A percentile compares a stretch with the other conserved stretches of the same genome.
Evolutionary conservation across 1,284 basidiomycete genomes (phyloP).

Genomic region (Schizophyllum amplum): DNA sequence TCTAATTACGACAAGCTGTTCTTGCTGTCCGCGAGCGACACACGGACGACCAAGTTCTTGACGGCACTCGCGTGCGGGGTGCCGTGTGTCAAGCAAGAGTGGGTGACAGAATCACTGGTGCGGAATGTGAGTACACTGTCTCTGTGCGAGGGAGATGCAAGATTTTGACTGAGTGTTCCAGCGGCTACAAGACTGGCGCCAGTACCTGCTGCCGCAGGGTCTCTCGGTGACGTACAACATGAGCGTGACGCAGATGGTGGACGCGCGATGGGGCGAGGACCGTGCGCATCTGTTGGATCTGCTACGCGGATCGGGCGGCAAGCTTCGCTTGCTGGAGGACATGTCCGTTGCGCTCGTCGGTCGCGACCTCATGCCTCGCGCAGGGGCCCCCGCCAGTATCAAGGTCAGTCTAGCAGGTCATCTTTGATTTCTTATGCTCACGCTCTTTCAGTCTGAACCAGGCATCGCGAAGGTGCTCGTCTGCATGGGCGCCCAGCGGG

Average conservation of each 20-base stretch:
- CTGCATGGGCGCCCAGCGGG: constrained; percentile 64
- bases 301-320: constrained; percentile 44
- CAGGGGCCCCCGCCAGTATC: not conserved
- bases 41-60: constrained; percentile 72
- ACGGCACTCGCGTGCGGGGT: constrained; percentile 79
- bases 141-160: not conserved
- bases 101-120: constrained; percentile 20
- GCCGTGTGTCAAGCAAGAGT: constrained; percentile 67
- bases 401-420: not conserved
- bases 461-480: constrained; percentile 52
- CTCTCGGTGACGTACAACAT: constrained; percentile 42
- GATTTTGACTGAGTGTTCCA: not conserved
- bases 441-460: constrained; percentile 5
- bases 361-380: constrained; percentile 40
- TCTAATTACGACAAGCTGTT: constrained; percentile 50
- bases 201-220: constrained; percentile 64
- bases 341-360: constrained; percentile 51
- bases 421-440: not conserved
- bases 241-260: constrained; percentile 61
- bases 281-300: constrained; percentile 46
- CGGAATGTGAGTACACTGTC: not conserved
- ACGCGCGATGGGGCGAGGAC: constrained; percentile 60
- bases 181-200: constrained; percentile 44
- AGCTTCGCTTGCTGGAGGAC: constrained; percentile 40
- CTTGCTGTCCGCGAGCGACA: constrained; percentile 55